Evolutionary conservation across 192 early-diverging fungal genomes (phyloP), one percentile per base, ranked within the genome.

Genomic region (Dissophora ornata): DNA sequence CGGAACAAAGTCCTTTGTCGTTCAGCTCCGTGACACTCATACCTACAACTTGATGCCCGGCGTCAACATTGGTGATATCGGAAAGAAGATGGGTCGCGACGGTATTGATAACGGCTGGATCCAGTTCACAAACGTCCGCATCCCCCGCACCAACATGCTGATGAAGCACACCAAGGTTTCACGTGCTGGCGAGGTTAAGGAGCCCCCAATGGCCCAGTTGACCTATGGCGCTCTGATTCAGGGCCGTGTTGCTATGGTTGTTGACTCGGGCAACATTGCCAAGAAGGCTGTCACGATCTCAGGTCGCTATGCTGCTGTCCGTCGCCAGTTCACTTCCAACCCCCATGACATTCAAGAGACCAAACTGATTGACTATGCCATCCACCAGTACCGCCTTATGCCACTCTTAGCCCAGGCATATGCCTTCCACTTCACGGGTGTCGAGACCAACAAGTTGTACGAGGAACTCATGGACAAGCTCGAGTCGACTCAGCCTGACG

Each of bases 231-330:
- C 95, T 15, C 81, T 95, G 57, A 90, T 96, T 66, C 86, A 88
- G 69, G 93, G 92, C 42, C 89, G 91, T 45, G 90, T 91, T 30
- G 84, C 88, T 52, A 91, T 93, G 90, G 88, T 93, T 25, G 86
- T 86, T 34, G 93, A 96, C 82, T 92, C 90, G 33, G 93, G 86
- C 47, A 93, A 94, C 58, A 86, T 92, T 41, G 82, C 91, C 58
- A 96, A 96, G 85, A 92, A 93, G 79, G 94, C 94, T 13, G 77
- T 94, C 44, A 93, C 94, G n/a, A 92, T 97, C 60, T 94, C 95
- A n/a, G 88, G 90, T 26, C 92, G 95, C 58, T 97, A 97, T 59
- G 93, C 91, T 54, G 91, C 92, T 58, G 89, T 97, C 57, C 91
- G 95, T 69, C 90, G 95, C 26, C 95, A 97, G 81, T 97, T 97